phyloP scores from a whole-genome alignment of 2,329 filamentous ascomycete species.

The Coleophoma eucalyptorum region DNA sequence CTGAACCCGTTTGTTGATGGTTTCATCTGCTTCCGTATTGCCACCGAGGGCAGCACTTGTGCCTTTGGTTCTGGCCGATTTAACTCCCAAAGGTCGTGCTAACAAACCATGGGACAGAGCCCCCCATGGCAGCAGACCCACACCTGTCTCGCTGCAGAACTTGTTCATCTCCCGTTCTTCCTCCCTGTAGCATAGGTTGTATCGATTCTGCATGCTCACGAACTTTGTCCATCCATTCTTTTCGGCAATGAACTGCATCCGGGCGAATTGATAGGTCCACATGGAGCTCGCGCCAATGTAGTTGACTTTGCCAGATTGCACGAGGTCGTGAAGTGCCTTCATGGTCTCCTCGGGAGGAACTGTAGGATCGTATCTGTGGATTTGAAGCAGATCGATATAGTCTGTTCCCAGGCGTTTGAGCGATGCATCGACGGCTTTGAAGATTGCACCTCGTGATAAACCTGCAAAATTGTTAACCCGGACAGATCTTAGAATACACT shows the following conservation, averaged over 20 bases:
- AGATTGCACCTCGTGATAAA: slow-evolving; percentile 59
- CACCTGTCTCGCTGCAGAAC: slow-evolving; percentile 38
- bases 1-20: slow-evolving; percentile 50
- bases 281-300: slow-evolving; percentile 49
- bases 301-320: slow-evolving; percentile 51
- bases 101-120: slow-evolving; percentile 29
- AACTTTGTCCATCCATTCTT: slow-evolving; percentile 53
- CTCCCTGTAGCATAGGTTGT: slow-evolving; percentile 53
- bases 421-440: slow-evolving; percentile 60
- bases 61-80: slow-evolving; percentile 13
- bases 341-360: slow-evolving; percentile 57
- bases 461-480: slow-evolving; percentile 29
- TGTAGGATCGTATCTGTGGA: slow-evolving; percentile 51
- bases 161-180: slow-evolving; percentile 45
- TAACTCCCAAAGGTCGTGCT: slow-evolving; percentile 20
- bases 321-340: slow-evolving; percentile 55
- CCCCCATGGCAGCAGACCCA: slow-evolving; percentile 36
- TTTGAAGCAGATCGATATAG: slow-evolving; percentile 59
- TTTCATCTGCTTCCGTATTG: slow-evolving; percentile 39
- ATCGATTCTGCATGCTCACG: slow-evolving; percentile 53
- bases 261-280: slow-evolving; percentile 44
- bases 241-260: slow-evolving; percentile 46
- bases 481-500: slow-evolving; percentile 1
- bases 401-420: slow-evolving; percentile 47
- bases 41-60: slow-evolving; percentile 27